Conservation (phyloP, 116 monocot species). For the Posidonia oceanica region DNA sequence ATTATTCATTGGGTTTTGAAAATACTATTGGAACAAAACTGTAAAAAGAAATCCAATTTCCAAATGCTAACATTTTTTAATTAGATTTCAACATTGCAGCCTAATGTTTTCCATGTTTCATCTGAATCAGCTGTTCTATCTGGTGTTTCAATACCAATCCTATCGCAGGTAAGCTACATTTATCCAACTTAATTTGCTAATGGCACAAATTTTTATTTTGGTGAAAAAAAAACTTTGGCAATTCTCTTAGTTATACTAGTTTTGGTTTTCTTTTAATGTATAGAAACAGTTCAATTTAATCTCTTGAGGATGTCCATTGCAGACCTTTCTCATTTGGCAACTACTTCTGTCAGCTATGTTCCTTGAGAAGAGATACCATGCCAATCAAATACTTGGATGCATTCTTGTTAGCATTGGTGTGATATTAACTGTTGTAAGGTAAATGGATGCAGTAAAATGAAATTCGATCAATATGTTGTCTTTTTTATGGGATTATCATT, state of each 20-base stretch:
- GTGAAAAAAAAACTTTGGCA: too few relatives aligned
- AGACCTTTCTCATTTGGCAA: constrained; percentile 99
- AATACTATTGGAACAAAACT: too few relatives aligned
- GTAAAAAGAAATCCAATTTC: too few relatives aligned
- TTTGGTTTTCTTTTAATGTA: background rate
- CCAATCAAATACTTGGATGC: constrained; percentile 91
- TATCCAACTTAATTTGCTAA: background rate
- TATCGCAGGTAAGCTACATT: constrained; percentile 60
- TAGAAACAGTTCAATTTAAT: background rate
- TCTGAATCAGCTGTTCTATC: constrained; percentile 20
- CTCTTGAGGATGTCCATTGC: constrained; percentile 8
- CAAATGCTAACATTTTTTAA: background rate
- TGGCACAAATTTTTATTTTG: too few relatives aligned
- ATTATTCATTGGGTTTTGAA: too few relatives aligned
- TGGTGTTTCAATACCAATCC: constrained; percentile 87
- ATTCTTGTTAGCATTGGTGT: constrained; percentile 77
- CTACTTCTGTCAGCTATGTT: constrained; percentile 72
- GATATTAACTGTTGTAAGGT: constrained; percentile 84
- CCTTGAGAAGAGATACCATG: constrained; percentile 58
- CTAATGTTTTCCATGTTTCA: constrained; percentile 5
- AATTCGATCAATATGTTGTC: too few relatives aligned
- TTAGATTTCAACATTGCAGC: background rate
- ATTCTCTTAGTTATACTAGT: background rate
- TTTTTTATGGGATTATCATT: too few relatives aligned
- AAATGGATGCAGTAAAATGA: constrained; percentile 7